These are phyloP conservation scores for Clonostachys sp. DNA, from an alignment of 2,329 filamentous ascomycete genomes.

Conservation along the genomic window DNA sequence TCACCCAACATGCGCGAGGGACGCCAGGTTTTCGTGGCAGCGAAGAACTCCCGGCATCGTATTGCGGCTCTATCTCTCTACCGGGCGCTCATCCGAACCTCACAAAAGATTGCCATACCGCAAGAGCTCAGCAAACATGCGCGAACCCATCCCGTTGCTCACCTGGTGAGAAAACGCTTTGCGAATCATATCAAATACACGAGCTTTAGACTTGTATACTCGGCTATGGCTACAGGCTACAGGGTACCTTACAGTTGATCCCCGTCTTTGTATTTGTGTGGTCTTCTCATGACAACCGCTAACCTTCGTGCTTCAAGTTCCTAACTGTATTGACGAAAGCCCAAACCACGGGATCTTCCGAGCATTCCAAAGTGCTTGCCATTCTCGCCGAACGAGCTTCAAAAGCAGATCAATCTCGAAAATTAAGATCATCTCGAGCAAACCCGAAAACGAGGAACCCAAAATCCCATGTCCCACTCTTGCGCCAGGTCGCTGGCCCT, in stretches of 20 bases:
- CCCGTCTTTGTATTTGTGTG: no score
- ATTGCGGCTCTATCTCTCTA: constrained; percentile 64
- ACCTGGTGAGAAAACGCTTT: constrained; percentile 60
- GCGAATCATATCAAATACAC: constrained; percentile 51
- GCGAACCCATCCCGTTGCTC: constrained; percentile 38
- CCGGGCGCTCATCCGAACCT: constrained; percentile 61
- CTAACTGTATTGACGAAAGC: constrained; percentile 33
- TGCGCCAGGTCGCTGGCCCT: constrained; percentile 23
- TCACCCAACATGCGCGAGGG: no score
- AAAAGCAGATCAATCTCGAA: constrained; percentile 11
- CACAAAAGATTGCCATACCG: constrained; percentile 46
- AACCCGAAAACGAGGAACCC: constrained; percentile 7
- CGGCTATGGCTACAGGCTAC: constrained; percentile 65
- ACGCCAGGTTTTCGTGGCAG: constrained; percentile 31
- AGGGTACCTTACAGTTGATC: constrained; percentile 32
- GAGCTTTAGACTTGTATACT: constrained; percentile 54
- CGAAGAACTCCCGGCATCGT: constrained; percentile 47
- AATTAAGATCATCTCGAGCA: not conserved
- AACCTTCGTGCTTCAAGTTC: constrained; percentile 19
- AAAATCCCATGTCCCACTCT: constrained; percentile 16
- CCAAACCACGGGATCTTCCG: constrained; percentile 25
- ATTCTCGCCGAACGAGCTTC: constrained; percentile 24
- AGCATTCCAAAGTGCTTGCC: constrained; percentile 32
- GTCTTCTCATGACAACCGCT: not conserved
- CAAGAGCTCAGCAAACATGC: constrained; percentile 24